These are phyloP conservation scores for Curvularia sp. DNA, from an alignment of 2,329 filamentous ascomycete genomes.

Conservation along the genomic window DNA sequence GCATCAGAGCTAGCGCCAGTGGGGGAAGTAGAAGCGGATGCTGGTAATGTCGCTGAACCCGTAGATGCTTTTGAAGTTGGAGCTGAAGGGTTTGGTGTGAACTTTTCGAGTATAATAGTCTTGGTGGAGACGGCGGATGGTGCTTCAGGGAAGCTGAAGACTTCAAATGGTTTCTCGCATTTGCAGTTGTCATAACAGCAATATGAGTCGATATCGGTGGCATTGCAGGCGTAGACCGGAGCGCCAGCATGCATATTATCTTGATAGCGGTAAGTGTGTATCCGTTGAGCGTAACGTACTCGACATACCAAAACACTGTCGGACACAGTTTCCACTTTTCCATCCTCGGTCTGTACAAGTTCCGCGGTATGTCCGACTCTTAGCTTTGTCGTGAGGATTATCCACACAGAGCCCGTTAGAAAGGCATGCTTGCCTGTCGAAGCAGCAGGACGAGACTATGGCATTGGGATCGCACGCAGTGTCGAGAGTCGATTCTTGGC, in stretches of 20 bases:
- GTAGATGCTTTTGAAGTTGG: not conserved
- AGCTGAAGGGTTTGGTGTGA: slow-evolving; percentile 1
- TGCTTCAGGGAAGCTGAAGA: slow-evolving; percentile 25
- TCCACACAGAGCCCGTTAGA: slow-evolving; percentile 41
- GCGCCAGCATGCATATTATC: slow-evolving; percentile 33
- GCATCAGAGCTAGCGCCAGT: slow-evolving; percentile 1
- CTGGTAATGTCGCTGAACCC: not conserved
- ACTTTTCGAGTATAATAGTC: slow-evolving; percentile 38
- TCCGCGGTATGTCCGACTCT: slow-evolving; percentile 33
- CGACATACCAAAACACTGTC: slow-evolving; percentile 30
- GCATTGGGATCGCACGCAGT: slow-evolving; percentile 28
- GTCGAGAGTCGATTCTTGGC: slow-evolving; percentile 15
- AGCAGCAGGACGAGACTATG: slow-evolving; percentile 37
- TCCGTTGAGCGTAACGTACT: not conserved
- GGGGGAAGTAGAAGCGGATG: slow-evolving; percentile 2
- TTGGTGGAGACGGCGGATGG: slow-evolving; percentile 33
- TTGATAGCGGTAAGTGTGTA: slow-evolving; percentile 14
- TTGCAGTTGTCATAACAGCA: slow-evolving; percentile 40
- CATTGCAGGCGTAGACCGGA: slow-evolving; percentile 37
- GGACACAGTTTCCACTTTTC: slow-evolving; percentile 36
- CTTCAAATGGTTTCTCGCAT: slow-evolving; percentile 29
- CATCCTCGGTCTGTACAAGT: slow-evolving; percentile 39
- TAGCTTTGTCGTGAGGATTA: slow-evolving; percentile 30
- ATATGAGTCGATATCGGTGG: slow-evolving; percentile 33
- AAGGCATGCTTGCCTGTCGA: slow-evolving; percentile 39